Evolutionary conservation across 352 stramenopile species (phyloP).

Genomic region (Halophytophthora batemanensis): DNA sequence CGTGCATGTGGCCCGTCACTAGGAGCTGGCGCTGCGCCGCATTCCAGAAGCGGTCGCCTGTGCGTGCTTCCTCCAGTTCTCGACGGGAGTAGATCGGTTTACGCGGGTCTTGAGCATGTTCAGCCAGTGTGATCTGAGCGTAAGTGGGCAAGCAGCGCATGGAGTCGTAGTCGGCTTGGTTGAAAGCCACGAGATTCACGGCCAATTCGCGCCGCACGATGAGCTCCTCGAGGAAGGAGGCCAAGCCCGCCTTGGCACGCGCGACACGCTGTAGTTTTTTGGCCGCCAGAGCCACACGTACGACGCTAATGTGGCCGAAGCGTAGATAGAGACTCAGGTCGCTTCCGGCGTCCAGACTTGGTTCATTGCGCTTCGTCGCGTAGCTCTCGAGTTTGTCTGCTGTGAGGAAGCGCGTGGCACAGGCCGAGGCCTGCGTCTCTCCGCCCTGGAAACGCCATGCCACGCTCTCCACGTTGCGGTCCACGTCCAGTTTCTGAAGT

Average conservation of each 20-base stretch:
- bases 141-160: conserved; percentile 88
- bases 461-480: conserved; percentile 55
- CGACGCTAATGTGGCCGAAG: conserved; percentile 87
- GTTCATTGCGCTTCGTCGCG: conserved; percentile 92
- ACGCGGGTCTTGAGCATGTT: conserved; percentile 86
- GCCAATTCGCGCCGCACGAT: conserved; percentile 96
- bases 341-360: conserved; percentile 90
- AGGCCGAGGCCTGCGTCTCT: conserved; percentile 53
- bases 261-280: conserved; percentile 69
- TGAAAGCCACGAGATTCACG: conserved; percentile 98
- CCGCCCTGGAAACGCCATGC: conserved; percentile 61
- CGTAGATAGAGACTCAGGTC: conserved; percentile 93
- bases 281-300: conserved; percentile 57
- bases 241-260: conserved; percentile 65
- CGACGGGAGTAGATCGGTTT: conserved; percentile 90
- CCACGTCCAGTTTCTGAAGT: conserved; percentile 54
- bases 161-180: conserved; percentile 95
- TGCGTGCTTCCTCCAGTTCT: conserved; percentile 91
- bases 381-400: conserved; percentile 68
- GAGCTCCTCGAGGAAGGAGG: conserved; percentile 96
- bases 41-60: conserved; percentile 98
- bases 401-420: conserved; percentile 87
- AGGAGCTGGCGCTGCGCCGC: conserved; percentile 96
- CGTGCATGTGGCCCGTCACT: conserved; percentile 90
- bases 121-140: conserved; percentile 89